A percentile compares a stretch with the other conserved stretches of the same genome.
These are phyloP conservation scores for Periglandula ipomoeae DNA, from an alignment of 2,329 filamentous ascomycete genomes.

Conservation along the genomic window DNA sequence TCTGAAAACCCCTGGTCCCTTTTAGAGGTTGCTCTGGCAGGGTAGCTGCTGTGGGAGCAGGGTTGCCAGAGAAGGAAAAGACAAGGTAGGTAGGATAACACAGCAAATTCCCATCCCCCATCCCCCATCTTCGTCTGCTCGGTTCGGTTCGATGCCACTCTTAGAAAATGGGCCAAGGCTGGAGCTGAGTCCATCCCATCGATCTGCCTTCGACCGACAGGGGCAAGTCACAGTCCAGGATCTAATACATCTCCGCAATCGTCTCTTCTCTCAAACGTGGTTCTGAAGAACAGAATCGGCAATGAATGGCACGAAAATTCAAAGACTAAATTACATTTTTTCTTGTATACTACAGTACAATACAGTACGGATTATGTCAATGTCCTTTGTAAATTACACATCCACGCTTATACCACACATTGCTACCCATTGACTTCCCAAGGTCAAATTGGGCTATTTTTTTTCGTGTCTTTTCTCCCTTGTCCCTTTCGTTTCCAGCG, in stretches of 20 bases:
- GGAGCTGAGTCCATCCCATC: too few species aligned
- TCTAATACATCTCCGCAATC: neutral
- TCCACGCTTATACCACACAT: constrained; percentile 1
- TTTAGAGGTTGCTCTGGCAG: neutral
- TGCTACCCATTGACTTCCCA: neutral
- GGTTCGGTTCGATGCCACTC: too few species aligned
- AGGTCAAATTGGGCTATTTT: neutral
- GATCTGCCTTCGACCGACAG: too few species aligned
- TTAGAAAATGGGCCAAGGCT: too few species aligned
- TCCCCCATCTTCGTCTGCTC: too few species aligned
- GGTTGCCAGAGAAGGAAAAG: neutral
- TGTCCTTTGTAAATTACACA: constrained; percentile 6
- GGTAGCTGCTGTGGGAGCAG: too few species aligned
- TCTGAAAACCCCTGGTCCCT: neutral
- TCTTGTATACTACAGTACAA: constrained; percentile 4
- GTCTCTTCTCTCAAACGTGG: neutral
- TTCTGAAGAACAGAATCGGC: neutral
- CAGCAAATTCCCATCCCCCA: neutral
- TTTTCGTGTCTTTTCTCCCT: neutral
- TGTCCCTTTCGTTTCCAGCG: neutral
- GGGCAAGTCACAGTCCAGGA: neutral
- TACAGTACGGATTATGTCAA: constrained; percentile 5
- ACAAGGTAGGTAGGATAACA: neutral
- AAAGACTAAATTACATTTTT: constrained; percentile 3
- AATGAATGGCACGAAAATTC: neutral